Base-by-base conservation (phyloP, 176 grass and related monocot species). In the Carex parvula region DNA sequence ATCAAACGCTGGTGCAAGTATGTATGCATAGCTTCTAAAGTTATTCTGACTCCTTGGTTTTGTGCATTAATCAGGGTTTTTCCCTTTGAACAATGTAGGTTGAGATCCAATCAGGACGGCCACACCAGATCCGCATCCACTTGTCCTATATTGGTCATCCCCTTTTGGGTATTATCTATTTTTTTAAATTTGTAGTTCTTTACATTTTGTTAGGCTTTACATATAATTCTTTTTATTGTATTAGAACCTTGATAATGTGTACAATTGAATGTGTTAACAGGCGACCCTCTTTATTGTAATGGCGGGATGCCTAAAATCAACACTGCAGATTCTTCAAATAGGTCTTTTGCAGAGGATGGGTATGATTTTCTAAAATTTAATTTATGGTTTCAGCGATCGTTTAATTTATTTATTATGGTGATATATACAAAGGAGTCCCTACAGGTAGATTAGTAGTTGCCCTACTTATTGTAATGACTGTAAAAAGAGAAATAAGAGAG, bases 111-210 rank as follows among this genome's bases (percentile, higher is more conserved):
- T 93, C 92, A 83, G 95, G 95, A 77, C 86, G 90, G 41, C 92
- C 91, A 30, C 92, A 93, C 63, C 92, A 98, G 91, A 98, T 98
- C 53, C 81, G 88, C 8, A 98, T 98, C 81, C 92, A 98, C 60
- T 85, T 98, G 86, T 86, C 91, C 81, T 94, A 86, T 66, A 84
- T 89, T 79, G 91, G 95, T 15, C 91, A 94, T 87, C 91, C 92
- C 80, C 95, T 98, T 90, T 84, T 94, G 79, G 95, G 95, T 87
- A 75, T 86, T 80, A 75, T 79, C 59, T 33, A 50, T 69, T 84
- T 72, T n/a, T 84, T 9, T 48, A 13, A 53, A 56, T 69, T 8
- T 39, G 42, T 53, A 53, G n/a, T 83, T 52, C 37, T 22, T 65
- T 35, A 87, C 29, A 70, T 71, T 10, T 56, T 60, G 60, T 54